phyloP scores from a whole-genome alignment of 2,329 filamentous ascomycete species.

The Aspergillus pseudoviridinutans region DNA sequence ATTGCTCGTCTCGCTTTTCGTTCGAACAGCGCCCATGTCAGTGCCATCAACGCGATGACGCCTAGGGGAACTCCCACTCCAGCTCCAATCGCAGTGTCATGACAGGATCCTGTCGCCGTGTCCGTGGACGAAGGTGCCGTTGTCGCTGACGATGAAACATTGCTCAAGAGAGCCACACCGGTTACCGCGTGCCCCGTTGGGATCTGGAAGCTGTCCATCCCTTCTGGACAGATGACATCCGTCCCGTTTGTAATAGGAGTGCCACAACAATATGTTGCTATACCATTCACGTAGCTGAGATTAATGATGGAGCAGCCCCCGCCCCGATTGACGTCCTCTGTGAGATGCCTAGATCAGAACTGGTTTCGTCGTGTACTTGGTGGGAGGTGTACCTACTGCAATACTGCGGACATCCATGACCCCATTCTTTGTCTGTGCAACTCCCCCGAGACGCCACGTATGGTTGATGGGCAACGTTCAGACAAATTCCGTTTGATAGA shows the following conservation, averaged over 20 bases:
- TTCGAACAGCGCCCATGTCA: not conserved
- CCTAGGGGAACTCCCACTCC: not conserved
- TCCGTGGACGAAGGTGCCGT: not conserved
- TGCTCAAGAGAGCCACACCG: conserved; percentile 18
- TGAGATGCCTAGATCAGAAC: not conserved
- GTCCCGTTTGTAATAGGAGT: conserved; percentile 9
- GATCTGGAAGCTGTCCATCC: conserved; percentile 22
- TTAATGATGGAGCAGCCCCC: conserved; percentile 22
- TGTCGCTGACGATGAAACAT: conserved; percentile 6
- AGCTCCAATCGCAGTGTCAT: not conserved
- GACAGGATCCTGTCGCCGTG: not conserved
- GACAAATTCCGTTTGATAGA: conserved; percentile 27
- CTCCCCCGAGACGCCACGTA: conserved; percentile 24
- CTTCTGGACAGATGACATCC: conserved; percentile 13
- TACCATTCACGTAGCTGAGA: conserved; percentile 7
- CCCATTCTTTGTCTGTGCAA: conserved; percentile 29
- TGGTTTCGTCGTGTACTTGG: not conserved
- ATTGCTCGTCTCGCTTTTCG: not conserved
- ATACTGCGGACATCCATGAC: conserved; percentile 16
- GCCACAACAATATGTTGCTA: conserved; percentile 24
- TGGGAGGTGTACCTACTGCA: conserved; percentile 16
- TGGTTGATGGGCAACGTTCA: conserved; percentile 20
- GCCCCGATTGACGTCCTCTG: conserved; percentile 9
- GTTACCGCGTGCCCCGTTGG: conserved; percentile 17
- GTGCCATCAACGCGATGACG: not conserved